Percentiles rank a stretch among this genome's conserved stretches.
These are phyloP conservation scores for Francoa sonchifolia DNA, from an alignment of 441 rosid species.

Conservation along the genomic window DNA sequence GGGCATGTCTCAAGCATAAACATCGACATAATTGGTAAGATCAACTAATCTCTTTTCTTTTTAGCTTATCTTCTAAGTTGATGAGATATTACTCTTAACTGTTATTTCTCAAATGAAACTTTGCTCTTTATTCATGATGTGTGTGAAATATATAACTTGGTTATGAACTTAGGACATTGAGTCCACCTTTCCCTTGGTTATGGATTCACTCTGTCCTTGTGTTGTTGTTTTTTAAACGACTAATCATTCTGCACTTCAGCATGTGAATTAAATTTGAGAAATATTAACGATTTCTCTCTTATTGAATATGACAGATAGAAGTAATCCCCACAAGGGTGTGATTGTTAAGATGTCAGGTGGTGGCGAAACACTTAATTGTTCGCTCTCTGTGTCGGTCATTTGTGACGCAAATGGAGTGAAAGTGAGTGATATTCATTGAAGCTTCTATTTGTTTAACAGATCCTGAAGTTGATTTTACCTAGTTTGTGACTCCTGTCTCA, in stretches of 20 bases:
- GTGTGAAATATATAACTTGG: too few species aligned
- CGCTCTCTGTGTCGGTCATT: slow-evolving; percentile 66
- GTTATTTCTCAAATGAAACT: too few species aligned
- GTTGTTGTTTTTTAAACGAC: too few species aligned
- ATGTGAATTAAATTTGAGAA: slow-evolving; percentile 11
- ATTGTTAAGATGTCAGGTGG: slow-evolving; percentile 51
- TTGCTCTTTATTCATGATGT: too few species aligned
- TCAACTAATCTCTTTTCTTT: slow-evolving; percentile 2
- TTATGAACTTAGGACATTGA: not conserved
- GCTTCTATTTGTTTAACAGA: slow-evolving; percentile 5
- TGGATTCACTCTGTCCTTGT: too few species aligned
- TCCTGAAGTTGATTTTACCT: slow-evolving; percentile 11
- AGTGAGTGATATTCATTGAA: slow-evolving; percentile 35
- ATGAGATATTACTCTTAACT: too few species aligned
- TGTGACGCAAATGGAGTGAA: slow-evolving; percentile 51
- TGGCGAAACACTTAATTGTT: slow-evolving; percentile 37
- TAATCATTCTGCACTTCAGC: not conserved
- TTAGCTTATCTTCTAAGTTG: too few species aligned
- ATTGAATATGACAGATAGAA: slow-evolving; percentile 35
- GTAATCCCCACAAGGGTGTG: slow-evolving; percentile 67
- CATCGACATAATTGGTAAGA: slow-evolving; percentile 48
- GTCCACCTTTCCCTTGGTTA: too few species aligned
- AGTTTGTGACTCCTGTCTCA: slow-evolving; percentile 9
- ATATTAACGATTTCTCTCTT: slow-evolving; percentile 13
- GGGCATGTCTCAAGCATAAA: slow-evolving; percentile 46